A percentile compares a stretch with the other conserved stretches of the same genome.
These are phyloP conservation scores for Mortierella sp. DNA, from an alignment of 371 early-diverging fungal genomes.

Conservation along the genomic window DNA sequence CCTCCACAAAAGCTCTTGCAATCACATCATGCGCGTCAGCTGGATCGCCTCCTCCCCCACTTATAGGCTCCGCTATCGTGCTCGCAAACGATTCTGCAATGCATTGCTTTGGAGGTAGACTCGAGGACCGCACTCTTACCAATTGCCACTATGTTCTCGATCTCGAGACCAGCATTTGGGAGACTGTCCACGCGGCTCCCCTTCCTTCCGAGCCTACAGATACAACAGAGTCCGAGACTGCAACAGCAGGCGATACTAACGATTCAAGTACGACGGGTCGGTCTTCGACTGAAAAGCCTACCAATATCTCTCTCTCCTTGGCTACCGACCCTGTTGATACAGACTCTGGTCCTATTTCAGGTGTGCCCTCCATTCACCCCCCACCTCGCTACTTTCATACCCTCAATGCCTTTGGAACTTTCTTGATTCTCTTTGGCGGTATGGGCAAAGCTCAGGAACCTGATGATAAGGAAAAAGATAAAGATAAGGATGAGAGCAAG, in stretches of 20 bases:
- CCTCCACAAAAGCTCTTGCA: constrained; percentile 41
- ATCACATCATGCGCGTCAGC: constrained; percentile 26
- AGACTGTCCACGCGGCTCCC: constrained; percentile 38
- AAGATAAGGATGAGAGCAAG: not conserved
- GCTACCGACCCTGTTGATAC: constrained; percentile 46
- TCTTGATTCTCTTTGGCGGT: constrained; percentile 67
- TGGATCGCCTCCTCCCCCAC: constrained; percentile 69
- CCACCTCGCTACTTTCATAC: constrained; percentile 70
- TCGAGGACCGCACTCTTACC: constrained; percentile 75
- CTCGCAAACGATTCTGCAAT: constrained; percentile 65
- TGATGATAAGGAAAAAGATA: constrained; percentile 26
- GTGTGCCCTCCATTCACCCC: constrained; percentile 25
- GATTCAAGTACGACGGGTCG: no score
- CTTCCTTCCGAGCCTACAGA: not conserved
- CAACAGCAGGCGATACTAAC: no score
- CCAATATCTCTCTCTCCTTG: constrained; percentile 38
- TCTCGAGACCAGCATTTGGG: constrained; percentile 71
- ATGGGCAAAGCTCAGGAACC: constrained; percentile 30
- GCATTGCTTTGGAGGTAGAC: constrained; percentile 82
- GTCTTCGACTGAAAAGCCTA: not conserved
- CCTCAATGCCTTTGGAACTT: constrained; percentile 62
- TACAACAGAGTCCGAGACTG: no score
- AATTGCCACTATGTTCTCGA: constrained; percentile 77
- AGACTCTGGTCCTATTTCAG: constrained; percentile 30
- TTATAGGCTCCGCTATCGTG: constrained; percentile 77